These are phyloP conservation scores for Phoma sp. DNA, from an alignment of 2,329 filamentous ascomycete genomes.

Conservation along the genomic window DNA sequence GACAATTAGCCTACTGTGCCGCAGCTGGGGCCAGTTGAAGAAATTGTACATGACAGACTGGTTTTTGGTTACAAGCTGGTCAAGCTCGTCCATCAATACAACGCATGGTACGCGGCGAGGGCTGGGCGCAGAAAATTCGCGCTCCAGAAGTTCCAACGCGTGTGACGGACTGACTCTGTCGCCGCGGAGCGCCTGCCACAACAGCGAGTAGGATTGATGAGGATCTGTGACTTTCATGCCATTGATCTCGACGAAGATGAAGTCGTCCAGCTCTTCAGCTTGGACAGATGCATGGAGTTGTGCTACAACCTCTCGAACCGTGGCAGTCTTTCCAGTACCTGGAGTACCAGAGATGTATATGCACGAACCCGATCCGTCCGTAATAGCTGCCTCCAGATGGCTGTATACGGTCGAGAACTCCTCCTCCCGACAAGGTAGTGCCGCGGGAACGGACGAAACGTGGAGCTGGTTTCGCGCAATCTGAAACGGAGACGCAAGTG, in stretches of 20 bases:
- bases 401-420: slow-evolving; percentile 94
- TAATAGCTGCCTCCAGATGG: slow-evolving; percentile 92
- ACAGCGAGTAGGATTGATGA: slow-evolving; percentile 90
- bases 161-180: slow-evolving; percentile 92
- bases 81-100: slow-evolving; percentile 97
- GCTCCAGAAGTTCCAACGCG: slow-evolving; percentile 86
- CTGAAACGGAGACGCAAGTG: slow-evolving; percentile 87
- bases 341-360: slow-evolving; percentile 99
- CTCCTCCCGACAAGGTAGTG: slow-evolving; percentile 87
- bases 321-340: slow-evolving; percentile 96
- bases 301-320: slow-evolving; percentile 91
- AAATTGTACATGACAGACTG: slow-evolving; percentile 99
- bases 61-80: slow-evolving; percentile 96
- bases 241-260: slow-evolving; percentile 99
- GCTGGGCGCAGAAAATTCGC: slow-evolving; percentile 90
- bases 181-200: slow-evolving; percentile 95
- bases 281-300: slow-evolving; percentile 87
- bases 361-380: slow-evolving; percentile 90
- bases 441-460: slow-evolving; percentile 89
- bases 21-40: slow-evolving; percentile 96
- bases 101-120: slow-evolving; percentile 93
- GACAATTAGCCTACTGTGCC: slow-evolving; percentile 92
- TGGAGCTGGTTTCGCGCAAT: slow-evolving; percentile 88
- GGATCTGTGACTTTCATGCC: slow-evolving; percentile 99
- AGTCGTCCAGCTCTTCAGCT: slow-evolving; percentile 93